Percentiles rank a stretch among this genome's conserved stretches.
These are phyloP conservation scores for Fusarium sp. DNA, from an alignment of 2,329 filamentous ascomycete species.

Conservation along the genomic window DNA sequence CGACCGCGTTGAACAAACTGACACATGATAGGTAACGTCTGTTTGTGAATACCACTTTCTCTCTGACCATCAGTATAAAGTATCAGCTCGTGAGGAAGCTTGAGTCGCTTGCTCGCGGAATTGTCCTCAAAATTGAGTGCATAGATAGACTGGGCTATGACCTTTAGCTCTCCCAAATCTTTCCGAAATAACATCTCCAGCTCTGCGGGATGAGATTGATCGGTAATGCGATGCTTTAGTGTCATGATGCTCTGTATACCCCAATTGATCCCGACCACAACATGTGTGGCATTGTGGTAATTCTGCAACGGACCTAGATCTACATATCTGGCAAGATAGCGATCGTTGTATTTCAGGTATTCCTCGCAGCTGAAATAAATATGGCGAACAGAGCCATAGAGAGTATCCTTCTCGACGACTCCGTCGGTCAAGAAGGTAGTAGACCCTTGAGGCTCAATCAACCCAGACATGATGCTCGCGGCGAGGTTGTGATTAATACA, in stretches of 20 bases:
- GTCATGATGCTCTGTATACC: conserved; percentile 30
- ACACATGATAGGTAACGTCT: conserved; percentile 6
- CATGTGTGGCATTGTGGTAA: conserved; percentile 21
- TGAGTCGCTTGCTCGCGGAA: background rate
- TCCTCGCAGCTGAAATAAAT: conserved; percentile 12
- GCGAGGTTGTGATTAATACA: conserved; percentile 10
- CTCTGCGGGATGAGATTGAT: fast-evolving
- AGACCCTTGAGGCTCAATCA: conserved; percentile 16
- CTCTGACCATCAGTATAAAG: conserved; percentile 33
- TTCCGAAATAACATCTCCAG: background rate
- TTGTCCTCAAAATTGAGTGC: background rate
- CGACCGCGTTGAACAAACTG: conserved; percentile 5
- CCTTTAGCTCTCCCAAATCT: conserved; percentile 12
- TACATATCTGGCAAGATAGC: background rate
- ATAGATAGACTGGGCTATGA: background rate
- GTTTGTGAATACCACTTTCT: background rate
- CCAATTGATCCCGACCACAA: conserved; percentile 33
- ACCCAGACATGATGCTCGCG: conserved; percentile 27
- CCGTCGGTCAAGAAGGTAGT: conserved; percentile 20
- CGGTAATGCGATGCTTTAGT: background rate
- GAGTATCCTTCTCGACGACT: fast-evolving
- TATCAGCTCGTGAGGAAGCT: conserved; percentile 16
- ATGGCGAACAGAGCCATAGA: background rate
- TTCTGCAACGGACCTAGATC: background rate
- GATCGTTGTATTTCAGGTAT: background rate